phyloP scores from a whole-genome alignment of 192 early-diverging fungal genomes.

The Chytriomyces sp. region DNA sequence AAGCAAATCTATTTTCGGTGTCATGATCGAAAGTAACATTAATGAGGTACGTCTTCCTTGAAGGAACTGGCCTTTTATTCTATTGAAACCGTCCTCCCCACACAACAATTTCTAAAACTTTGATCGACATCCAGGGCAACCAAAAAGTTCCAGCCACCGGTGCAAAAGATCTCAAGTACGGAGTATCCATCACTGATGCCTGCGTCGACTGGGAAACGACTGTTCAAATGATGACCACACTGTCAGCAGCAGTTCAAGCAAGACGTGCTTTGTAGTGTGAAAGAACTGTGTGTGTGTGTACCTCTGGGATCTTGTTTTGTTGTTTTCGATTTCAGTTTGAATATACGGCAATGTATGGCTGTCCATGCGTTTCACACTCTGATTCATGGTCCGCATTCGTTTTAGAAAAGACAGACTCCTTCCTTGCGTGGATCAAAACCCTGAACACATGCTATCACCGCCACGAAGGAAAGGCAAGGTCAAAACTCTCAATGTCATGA shows the following conservation, averaged over 20 bases:
- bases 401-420: no score
- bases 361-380: no score
- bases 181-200: slow-evolving; percentile 90
- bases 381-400: no score
- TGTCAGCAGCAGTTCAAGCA: slow-evolving; percentile 15
- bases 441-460: no score
- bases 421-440: no score
- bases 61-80: background rate
- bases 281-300: no score
- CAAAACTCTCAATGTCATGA: no score
- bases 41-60: slow-evolving; percentile 9
- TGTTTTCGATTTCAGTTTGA: no score
- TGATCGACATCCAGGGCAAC: slow-evolving; percentile 69
- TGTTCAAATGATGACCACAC: slow-evolving; percentile 68
- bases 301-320: no score
- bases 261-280: background rate
- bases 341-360: no score
- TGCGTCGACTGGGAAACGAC: slow-evolving; percentile 94
- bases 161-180: slow-evolving; percentile 78
- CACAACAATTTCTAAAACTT: background rate
- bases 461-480: no score
- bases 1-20: slow-evolving; percentile 77
- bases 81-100: background rate
- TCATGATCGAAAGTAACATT: slow-evolving; percentile 93
- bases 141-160: slow-evolving; percentile 72